Evolutionary conservation across 257 asterid species (phyloP).

Genomic region (Schizonepeta tenuifolia): DNA sequence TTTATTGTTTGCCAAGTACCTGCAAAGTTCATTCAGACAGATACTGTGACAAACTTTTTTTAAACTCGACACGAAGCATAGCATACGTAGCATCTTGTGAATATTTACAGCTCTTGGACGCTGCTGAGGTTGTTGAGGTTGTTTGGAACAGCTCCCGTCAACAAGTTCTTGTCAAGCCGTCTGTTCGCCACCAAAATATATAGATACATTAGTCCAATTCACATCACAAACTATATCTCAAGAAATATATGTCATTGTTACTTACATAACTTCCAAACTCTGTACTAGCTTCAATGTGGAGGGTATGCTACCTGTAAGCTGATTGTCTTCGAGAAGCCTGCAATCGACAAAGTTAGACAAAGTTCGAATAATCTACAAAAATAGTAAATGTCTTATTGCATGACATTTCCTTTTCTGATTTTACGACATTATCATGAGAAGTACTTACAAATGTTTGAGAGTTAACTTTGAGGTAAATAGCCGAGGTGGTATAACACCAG

Average conservation of each 20-base stretch:
- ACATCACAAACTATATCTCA: neutral
- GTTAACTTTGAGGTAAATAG: conserved; percentile 63
- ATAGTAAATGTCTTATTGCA: neutral
- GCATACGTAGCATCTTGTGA: neutral
- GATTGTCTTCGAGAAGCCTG: conserved; percentile 83
- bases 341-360: conserved; percentile 26
- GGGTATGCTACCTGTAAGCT: conserved; percentile 69
- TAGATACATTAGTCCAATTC: neutral
- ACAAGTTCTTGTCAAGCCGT: conserved; percentile 71
- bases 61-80: neutral
- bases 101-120: conserved; percentile 70
- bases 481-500: conserved; percentile 73
- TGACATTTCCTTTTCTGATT: neutral
- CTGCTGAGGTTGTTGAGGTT: conserved; percentile 65
- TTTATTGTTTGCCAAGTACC: conserved; percentile 72
- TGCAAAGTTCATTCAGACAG: conserved; percentile 36
- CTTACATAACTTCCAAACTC: conserved; percentile 82
- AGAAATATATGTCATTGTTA: conserved; percentile 21
- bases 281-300: conserved; percentile 60
- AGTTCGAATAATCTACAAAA: neutral
- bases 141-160: conserved; percentile 62
- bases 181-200: conserved; percentile 42
- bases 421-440: neutral
- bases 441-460: conserved; percentile 84
- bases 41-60: neutral